Percentiles rank a stretch among this genome's conserved stretches.
Conservation (phyloP, 2,329 filamentous ascomycete species). For the Nannizzia gypsea region DNA sequence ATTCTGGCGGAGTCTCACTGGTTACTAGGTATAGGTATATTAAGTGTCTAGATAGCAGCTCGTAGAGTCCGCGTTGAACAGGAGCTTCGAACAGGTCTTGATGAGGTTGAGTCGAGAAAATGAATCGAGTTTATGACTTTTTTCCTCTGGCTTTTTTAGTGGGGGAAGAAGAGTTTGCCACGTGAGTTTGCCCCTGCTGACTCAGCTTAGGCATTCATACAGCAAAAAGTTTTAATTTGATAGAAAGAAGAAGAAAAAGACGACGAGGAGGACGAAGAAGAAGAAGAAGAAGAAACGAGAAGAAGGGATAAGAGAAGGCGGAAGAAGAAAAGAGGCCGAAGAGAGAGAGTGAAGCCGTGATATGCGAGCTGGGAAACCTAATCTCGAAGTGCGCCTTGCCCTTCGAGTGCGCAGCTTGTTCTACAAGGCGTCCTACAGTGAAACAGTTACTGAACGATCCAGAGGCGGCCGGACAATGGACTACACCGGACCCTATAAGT, state of each 20-base stretch:
- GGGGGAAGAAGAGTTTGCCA: not conserved
- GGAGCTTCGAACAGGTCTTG: not conserved
- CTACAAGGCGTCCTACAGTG: not conserved
- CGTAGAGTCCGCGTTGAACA: not conserved
- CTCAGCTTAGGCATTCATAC: not conserved
- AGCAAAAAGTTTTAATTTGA: not conserved
- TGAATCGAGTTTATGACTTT: not conserved
- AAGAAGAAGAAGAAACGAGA: not conserved
- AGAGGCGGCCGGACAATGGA: not conserved
- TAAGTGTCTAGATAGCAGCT: not conserved
- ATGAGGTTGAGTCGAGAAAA: not conserved
- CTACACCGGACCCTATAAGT: not conserved
- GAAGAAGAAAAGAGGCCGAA: not conserved
- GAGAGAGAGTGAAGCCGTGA: not conserved
- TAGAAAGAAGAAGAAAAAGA: not conserved
- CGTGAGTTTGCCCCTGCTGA: not conserved
- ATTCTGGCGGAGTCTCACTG: conserved; percentile 43
- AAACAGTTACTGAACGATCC: not conserved
- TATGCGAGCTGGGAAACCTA: not conserved
- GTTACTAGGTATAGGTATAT: not conserved
- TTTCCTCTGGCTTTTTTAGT: not conserved
- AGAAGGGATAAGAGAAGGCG: not conserved
- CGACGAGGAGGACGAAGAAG: not conserved
- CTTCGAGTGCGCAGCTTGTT: not conserved
- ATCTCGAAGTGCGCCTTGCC: not conserved